Base-by-base conservation (phyloP, 345 rosid species). In the Angophora floribunda region DNA sequence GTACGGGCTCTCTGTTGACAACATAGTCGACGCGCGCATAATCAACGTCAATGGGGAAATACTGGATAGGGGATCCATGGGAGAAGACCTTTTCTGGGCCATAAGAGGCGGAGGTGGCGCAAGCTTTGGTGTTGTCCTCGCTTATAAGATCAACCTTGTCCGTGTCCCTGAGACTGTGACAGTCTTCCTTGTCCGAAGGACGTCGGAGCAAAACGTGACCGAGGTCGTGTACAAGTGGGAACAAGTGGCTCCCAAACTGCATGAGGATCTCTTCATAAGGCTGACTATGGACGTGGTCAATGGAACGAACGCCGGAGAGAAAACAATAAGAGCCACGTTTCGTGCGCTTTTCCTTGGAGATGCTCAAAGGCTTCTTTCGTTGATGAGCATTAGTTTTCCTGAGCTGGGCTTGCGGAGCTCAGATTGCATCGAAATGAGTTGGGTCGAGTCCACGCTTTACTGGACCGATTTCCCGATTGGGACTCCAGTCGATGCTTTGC, bases 61-160 rank as follows among this genome's bases (percentile, higher is more conserved):
- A 22, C 89, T 92, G 5, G 87, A 93, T 85, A 57, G 97, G 14
- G 86, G 90, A 51, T 57, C 93, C 11, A 95, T 95, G 95, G 97
- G 96, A 85, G 97, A 96, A 87, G 95, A 95, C 63, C 92, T 96
- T 30, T 95, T 95, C 85, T 95, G 97, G 96, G 96, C 96, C 6
- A 91, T 95, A 7, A 87, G 91, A 30, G 96, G 97, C 16, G 96
- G 97, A 11, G 96, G 98, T 4, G 95, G 94, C 13, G 96, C 94
- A 26, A 95, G 94, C 86, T 95, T 93, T 78, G 96, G 96, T 2
- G 97, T 95, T 26, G 63, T 96, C 52, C 89, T 96, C 1, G 80
- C 95, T 6, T 95, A 94, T 90, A 95, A 89, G 85, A 44, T 95
- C 1, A 91, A 92, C 10, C 86, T 95, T 9, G 91, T 93, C n/a